Base-by-base conservation (phyloP, 495 filamentous ascomycete genomes). In the Aspergillus coremiiformis region DNA sequence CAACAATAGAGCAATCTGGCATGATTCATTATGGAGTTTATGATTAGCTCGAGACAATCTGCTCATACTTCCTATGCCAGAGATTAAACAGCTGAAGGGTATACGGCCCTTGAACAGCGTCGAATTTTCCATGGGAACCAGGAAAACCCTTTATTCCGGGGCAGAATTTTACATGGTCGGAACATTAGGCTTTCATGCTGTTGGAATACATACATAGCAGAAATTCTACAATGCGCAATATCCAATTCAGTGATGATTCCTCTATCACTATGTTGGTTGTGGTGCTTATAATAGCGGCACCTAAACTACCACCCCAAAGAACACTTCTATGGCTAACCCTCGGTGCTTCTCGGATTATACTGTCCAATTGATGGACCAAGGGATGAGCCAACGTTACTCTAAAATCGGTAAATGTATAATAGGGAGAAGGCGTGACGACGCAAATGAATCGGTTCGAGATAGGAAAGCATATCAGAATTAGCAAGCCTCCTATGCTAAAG, bases 1-100 rank as follows among this genome's bases (percentile, higher is more conserved):
- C 20, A 52, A 58, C 15, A 63, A 61, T 15, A 72, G 89, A 47
- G 87, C 87, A 8, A 90, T 93, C 83, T 95, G 89, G 83, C 87
- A 19, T 93, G 89, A 66, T 93, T 92, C 57, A 64, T 89, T 37
- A 90, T 93, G 86, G 89, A 95, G 61, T 78, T 88, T 0, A 90
- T 95, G 70, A 90, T 87, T 64, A 90, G 87, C 11, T 92, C 87
- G 4, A 89, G 89, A 91, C 56, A 77, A 89, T 53, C 89, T 89
- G 3, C 55, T 52, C 1, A 56, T 58, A 51, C 50, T 61, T 27
- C 54, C 61, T 1, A 48, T 55, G 49, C 47, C 55, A 0, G 59
- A 61, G 21, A 61, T 60, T 47, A 50, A 53, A 20, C 52, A 55
- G 20, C 42, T 63, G 9, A 56, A 56, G 10, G 49, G 56, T 4